Conservation (phyloP, 1,284 basidiomycete genomes). For the Trichosporon ovoides region DNA sequence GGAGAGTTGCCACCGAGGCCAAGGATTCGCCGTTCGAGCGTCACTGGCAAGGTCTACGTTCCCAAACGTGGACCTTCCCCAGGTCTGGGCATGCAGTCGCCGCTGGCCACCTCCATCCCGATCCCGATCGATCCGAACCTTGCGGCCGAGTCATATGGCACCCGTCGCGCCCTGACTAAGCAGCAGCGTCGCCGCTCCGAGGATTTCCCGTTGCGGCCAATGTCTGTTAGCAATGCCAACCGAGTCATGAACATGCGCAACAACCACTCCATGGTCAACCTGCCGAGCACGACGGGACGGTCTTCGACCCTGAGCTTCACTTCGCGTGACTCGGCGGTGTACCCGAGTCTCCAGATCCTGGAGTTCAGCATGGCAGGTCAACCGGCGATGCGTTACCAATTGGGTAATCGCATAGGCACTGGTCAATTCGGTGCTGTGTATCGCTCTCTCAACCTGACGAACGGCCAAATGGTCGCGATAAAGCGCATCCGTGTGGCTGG, state of each 20-base stretch:
- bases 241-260: constrained; percentile 26
- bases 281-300: constrained; percentile 19
- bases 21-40: constrained; percentile 16
- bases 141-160: not conserved
- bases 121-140: constrained; percentile 6
- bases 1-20: constrained; percentile 18
- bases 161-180: constrained; percentile 4
- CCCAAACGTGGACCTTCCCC: constrained; percentile 37
- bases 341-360: constrained; percentile 65
- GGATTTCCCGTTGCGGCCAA: constrained; percentile 17
- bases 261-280: constrained; percentile 34
- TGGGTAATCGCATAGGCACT: constrained; percentile 90
- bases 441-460: constrained; percentile 82
- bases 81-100: not conserved
- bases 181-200: constrained; percentile 33
- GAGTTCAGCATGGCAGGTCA: constrained; percentile 71
- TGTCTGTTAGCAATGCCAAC: constrained; percentile 7
- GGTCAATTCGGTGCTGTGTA: constrained; percentile 96
- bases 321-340: constrained; percentile 42
- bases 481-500: constrained; percentile 85
- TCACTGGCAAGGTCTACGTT: constrained; percentile 36
- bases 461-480: constrained; percentile 89
- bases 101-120: not conserved
- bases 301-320: constrained; percentile 24
- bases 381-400: constrained; percentile 75